Base-by-base conservation (phyloP, 768 basidiomycete genomes). In the Mycena albidolilacea region DNA sequence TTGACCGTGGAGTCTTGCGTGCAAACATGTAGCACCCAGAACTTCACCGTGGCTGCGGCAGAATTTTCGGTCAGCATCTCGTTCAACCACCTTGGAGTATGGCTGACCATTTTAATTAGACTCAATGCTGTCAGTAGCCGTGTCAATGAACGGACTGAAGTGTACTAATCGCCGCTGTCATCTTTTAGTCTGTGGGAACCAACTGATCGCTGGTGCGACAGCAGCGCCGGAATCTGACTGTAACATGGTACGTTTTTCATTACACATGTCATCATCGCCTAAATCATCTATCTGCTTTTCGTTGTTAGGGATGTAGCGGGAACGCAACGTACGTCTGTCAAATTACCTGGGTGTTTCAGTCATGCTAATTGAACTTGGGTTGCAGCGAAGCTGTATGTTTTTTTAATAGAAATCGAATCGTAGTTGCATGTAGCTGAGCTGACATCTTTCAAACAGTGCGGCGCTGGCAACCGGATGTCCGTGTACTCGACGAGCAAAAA, bases 391-490 rank as follows among this genome's bases (percentile, higher is more conserved):
- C 90, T 43, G 72, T 73, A 69, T 55, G 72, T 73, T 65, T 43
- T 30, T 30, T 30, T 30, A 14, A 7, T 15, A 21, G 5, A 43
- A 38, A 60, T 54, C 41, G 39, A 23, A 48, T 58, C 8, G 10
- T 14, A 44, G 21, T 37, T 50, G 39, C 30, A 30, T 30, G 15
- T n/a, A 57, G 30, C 52, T 48, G 48, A 69, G 52, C 62, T 44
- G 23, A 61, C n/a, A 64, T 52, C 38, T n/a, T 9, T 19, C 11
- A 23, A 63, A 64, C 63, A 73, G 72, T 95, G 94, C 74, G 94
- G 94, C 77, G 94, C 91, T 10, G 88, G 90, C 5, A 92, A 91
- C 77, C 87, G 89, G 21, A 78, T 95, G 50, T 93, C 93, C 0
- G 89, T 94, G n/a, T 95, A 95, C 75, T 84, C 88, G 0, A 85